A percentile compares a stretch with the other conserved stretches of the same genome.
Conservation (phyloP, 192 early-diverging fungal genomes). For the Chytriomyces sp. region DNA sequence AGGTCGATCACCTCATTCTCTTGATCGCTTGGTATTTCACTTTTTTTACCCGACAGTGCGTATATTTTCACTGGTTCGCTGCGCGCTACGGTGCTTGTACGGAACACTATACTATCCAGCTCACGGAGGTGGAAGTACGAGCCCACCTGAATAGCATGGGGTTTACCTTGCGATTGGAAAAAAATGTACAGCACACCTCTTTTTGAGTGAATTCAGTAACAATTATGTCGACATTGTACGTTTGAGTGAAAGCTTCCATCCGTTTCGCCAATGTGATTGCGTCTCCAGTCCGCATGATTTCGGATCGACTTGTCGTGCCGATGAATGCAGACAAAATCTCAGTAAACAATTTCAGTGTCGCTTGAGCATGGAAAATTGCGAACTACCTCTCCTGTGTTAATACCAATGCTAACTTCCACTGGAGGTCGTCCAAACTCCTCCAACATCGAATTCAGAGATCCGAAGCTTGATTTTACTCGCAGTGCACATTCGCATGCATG, state of each 20-base stretch:
- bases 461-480: neutral
- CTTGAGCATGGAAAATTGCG: neutral
- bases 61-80: slow-evolving; percentile 16
- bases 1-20: slow-evolving; percentile 9
- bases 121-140: slow-evolving; percentile 17
- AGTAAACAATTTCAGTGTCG: neutral
- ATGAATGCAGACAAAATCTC: slow-evolving; percentile 13
- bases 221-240: slow-evolving; percentile 1
- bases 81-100: neutral
- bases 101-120: slow-evolving; percentile 11
- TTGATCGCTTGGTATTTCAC: neutral
- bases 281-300: slow-evolving; percentile 11
- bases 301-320: slow-evolving; percentile 3
- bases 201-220: slow-evolving; percentile 10
- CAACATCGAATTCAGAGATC: neutral
- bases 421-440: neutral
- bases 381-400: slow-evolving; percentile 10
- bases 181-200: no score
- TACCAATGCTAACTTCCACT: neutral
- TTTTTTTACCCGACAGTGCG: slow-evolving; percentile 11
- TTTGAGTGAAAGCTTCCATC: slow-evolving; percentile 4
- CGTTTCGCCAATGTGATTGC: slow-evolving; percentile 8
- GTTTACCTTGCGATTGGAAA: no score
- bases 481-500: slow-evolving; percentile 26
- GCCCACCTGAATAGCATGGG: no score